Evolutionary conservation across 192 early-diverging fungal genomes (phyloP).

Genomic region (Funneliformis mosseae): DNA sequence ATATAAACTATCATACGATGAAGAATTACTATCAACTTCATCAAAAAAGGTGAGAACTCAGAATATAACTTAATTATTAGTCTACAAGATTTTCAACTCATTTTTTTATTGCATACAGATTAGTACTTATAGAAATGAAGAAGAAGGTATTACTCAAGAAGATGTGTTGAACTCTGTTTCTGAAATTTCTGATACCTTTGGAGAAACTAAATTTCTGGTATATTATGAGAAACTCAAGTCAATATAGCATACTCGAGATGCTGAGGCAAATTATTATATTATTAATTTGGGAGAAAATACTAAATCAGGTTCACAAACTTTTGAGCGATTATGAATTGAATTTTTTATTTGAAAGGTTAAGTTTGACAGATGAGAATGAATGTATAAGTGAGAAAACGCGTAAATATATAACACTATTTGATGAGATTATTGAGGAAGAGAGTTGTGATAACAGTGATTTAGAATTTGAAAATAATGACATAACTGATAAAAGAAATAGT

Average conservation of each 20-base stretch:
- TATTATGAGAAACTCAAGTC: background rate
- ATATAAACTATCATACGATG: too few relatives aligned
- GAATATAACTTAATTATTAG: too few relatives aligned
- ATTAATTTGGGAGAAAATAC: background rate
- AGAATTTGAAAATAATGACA: background rate
- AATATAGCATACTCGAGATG: background rate
- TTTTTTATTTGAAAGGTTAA: background rate
- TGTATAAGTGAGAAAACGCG: background rate
- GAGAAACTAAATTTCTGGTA: too few relatives aligned
- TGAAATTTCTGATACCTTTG: too few relatives aligned
- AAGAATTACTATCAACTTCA: too few relatives aligned
- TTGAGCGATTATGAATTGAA: background rate
- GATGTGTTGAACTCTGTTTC: too few relatives aligned
- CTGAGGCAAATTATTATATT: background rate
- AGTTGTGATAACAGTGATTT: background rate
- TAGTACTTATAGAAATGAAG: too few relatives aligned
- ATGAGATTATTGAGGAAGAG: background rate
- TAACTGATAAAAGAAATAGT: background rate
- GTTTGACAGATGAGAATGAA: background rate
- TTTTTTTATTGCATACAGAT: too few relatives aligned
- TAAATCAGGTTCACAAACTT: slow-evolving; percentile 11
- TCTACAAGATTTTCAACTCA: too few relatives aligned
- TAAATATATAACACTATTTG: background rate
- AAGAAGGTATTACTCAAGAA: too few relatives aligned
- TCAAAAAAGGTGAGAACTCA: too few relatives aligned